A percentile compares a stretch with the other conserved stretches of the same genome.
phyloP scores from a whole-genome alignment of 2,329 filamentous ascomycete species.

The Geosmithia putterillii region DNA sequence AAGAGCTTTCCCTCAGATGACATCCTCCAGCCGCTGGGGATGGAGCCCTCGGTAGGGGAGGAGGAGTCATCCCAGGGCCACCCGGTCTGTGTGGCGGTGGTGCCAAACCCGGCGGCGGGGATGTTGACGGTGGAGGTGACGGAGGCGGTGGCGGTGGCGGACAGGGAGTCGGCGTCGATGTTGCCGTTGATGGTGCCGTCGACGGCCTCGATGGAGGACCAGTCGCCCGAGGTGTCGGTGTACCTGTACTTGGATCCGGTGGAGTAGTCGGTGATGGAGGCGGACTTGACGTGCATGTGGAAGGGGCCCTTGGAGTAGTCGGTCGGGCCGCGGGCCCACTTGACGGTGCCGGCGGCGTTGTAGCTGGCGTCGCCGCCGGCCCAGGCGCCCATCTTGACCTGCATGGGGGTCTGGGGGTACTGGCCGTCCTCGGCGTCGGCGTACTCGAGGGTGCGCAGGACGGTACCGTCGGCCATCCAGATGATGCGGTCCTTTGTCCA shows the following conservation, averaged over 20 bases:
- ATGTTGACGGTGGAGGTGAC: constrained; percentile 51
- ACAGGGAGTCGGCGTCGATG: constrained; percentile 37
- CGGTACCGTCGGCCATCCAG: constrained; percentile 72
- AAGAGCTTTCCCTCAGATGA: constrained; percentile 68
- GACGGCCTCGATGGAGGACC: constrained; percentile 71
- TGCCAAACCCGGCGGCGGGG: constrained; percentile 52
- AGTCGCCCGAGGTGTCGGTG: constrained; percentile 62
- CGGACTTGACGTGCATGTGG: constrained; percentile 67
- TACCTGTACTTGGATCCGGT: constrained; percentile 81
- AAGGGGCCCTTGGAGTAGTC: constrained; percentile 78
- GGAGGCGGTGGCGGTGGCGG: constrained; percentile 44
- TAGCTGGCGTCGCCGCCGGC: constrained; percentile 67
- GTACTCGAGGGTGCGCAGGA: constrained; percentile 63
- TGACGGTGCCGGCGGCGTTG: constrained; percentile 71
- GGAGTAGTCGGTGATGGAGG: constrained; percentile 81
- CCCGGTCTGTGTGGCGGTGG: constrained; percentile 43
- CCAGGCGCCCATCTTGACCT: constrained; percentile 86
- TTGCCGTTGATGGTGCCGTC: constrained; percentile 66
- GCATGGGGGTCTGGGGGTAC: constrained; percentile 94
- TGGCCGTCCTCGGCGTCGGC: constrained; percentile 57
- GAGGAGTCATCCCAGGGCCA: constrained; percentile 56
- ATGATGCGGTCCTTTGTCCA: constrained; percentile 80
- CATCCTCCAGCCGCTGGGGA: constrained; percentile 75
- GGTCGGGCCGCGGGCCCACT: constrained; percentile 78
- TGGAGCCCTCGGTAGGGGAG: constrained; percentile 37